Evolutionary conservation across 805 yeast genomes (phyloP).

Genomic region (Clavispora vitiphila): DNA sequence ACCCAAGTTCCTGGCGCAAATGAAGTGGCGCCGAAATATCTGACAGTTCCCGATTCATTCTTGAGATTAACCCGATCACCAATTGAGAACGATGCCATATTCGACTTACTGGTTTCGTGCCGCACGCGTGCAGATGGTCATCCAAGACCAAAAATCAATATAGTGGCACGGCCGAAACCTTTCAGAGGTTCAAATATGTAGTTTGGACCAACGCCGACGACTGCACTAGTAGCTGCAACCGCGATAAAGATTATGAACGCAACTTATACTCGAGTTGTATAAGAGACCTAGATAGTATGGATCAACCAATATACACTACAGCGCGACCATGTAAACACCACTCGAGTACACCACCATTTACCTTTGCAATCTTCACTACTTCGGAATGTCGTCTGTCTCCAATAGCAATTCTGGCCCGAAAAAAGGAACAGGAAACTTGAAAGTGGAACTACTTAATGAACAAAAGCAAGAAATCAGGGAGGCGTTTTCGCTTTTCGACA

Average conservation of each 20-base stretch:
- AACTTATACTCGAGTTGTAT: background rate
- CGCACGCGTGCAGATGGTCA: background rate
- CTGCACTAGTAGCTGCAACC: background rate
- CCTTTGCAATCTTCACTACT: background rate
- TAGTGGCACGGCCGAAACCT: background rate
- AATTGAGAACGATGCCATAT: slow-evolving; percentile 2
- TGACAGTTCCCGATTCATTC: slow-evolving; percentile 41
- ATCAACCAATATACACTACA: background rate
- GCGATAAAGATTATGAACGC: background rate
- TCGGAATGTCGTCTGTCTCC: background rate
- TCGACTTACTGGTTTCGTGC: background rate
- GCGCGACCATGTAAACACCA: slow-evolving; percentile 1
- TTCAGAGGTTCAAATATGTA: too few relatives aligned
- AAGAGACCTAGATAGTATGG: background rate
- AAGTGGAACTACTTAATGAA: slow-evolving; percentile 70
- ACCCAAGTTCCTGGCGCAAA: slow-evolving; percentile 58
- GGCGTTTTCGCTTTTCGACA: slow-evolving; percentile 86
- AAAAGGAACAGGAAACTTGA: slow-evolving; percentile 38
- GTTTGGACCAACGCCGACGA: too few relatives aligned
- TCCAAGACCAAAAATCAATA: background rate
- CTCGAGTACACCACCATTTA: slow-evolving; percentile 5
- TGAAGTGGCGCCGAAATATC: slow-evolving; percentile 48
- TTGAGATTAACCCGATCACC: slow-evolving; percentile 33
- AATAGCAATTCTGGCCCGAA: slow-evolving; percentile 7
- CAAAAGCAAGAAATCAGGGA: slow-evolving; percentile 89